Percentiles rank a stretch among this genome's conserved stretches.
phyloP scores from a whole-genome alignment of 2,329 filamentous ascomycete genomes.

The Colletotrichum eleusines region DNA sequence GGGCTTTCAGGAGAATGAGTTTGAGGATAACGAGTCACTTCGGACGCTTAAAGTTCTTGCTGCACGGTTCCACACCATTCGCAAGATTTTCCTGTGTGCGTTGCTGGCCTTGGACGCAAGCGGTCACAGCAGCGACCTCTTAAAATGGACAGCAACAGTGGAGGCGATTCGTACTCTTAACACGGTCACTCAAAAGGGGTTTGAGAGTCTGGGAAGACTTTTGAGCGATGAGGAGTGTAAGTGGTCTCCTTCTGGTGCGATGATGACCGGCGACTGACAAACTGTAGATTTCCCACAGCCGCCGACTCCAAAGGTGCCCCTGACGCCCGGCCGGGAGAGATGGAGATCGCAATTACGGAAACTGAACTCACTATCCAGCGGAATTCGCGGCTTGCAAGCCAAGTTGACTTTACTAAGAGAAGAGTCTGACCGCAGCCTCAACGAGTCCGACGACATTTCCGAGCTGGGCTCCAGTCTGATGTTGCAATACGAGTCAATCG shows the following conservation, averaged over 20 bases:
- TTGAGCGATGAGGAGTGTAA: constrained; percentile 84
- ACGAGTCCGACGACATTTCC: constrained; percentile 77
- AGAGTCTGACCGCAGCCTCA: constrained; percentile 84
- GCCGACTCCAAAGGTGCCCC: constrained; percentile 68
- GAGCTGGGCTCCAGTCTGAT: constrained; percentile 85
- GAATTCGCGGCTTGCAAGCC: constrained; percentile 91
- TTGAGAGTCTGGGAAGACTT: constrained; percentile 74
- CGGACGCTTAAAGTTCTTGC: constrained; percentile 85
- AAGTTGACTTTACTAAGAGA: constrained; percentile 94
- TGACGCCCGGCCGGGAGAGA: constrained; percentile 83
- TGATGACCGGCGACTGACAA: constrained; percentile 24
- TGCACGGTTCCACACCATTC: constrained; percentile 81
- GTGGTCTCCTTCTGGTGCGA: constrained; percentile 47
- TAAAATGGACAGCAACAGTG: constrained; percentile 82
- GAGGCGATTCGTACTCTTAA: constrained; percentile 79
- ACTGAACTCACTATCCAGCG: constrained; percentile 87
- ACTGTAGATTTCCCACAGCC: constrained; percentile 64
- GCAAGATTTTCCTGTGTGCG: constrained; percentile 90
- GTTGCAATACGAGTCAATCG: constrained; percentile 94
- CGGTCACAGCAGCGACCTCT: constrained; percentile 80
- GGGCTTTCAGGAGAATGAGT: constrained; percentile 72
- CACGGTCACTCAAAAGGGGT: constrained; percentile 70
- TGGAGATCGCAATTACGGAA: constrained; percentile 90
- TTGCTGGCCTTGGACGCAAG: constrained; percentile 87
- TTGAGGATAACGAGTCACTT: constrained; percentile 82